A percentile compares a stretch with the other conserved stretches of the same genome.
Evolutionary conservation across 495 filamentous ascomycete species (phyloP).

Genomic region (Mytilinidion resinicola): DNA sequence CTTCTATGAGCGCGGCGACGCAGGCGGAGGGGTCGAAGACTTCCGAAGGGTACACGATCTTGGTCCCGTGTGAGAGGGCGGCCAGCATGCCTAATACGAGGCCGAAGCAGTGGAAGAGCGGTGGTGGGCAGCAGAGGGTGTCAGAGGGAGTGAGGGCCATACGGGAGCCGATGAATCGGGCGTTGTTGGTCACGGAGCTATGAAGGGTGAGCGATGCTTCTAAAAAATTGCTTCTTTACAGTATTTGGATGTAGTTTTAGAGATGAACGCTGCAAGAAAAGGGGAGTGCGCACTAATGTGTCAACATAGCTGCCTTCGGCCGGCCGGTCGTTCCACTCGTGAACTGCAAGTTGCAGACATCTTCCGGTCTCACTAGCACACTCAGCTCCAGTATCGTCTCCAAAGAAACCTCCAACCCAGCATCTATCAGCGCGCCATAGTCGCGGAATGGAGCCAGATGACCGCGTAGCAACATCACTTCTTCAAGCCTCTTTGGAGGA

Average conservation of each 20-base stretch:
- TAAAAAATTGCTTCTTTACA: no score
- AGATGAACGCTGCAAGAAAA: background rate
- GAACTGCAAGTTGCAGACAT: constrained; percentile 66
- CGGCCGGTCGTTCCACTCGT: constrained; percentile 65
- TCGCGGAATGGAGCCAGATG: constrained; percentile 45
- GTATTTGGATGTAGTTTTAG: background rate
- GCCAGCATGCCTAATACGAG: constrained; percentile 64
- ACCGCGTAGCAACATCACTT: constrained; percentile 52
- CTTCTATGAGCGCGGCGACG: constrained; percentile 52
- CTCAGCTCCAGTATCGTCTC: no score
- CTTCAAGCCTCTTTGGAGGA: constrained; percentile 28
- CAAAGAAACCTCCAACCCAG: constrained; percentile 24
- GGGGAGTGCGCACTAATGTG: constrained; percentile 50
- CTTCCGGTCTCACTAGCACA: constrained; percentile 44
- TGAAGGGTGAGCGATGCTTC: background rate
- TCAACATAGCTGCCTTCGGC: constrained; percentile 70
- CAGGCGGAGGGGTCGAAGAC: constrained; percentile 56
- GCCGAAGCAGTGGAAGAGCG: constrained; percentile 70
- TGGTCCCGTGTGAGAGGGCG: constrained; percentile 59
- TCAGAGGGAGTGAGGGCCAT: constrained; percentile 58
- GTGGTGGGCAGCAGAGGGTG: constrained; percentile 62
- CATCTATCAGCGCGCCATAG: constrained; percentile 46
- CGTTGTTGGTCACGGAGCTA: constrained; percentile 65
- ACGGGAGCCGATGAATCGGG: constrained; percentile 61
- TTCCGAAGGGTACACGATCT: constrained; percentile 59